Evolutionary conservation across 257 asterid genomes (phyloP).

Genomic region (Scutellaria barbata): DNA sequence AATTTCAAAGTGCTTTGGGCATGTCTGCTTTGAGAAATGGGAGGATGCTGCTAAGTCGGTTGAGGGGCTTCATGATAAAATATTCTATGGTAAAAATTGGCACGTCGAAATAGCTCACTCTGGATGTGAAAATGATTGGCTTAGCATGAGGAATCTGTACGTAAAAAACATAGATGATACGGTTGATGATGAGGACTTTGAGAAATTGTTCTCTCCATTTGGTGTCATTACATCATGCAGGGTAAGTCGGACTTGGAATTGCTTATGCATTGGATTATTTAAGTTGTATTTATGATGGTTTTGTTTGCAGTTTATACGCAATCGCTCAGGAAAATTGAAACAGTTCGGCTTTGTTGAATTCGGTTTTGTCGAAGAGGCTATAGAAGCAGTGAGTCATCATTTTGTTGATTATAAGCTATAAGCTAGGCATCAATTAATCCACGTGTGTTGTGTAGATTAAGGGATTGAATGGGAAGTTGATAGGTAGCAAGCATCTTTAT

Average conservation of each 20-base stretch:
- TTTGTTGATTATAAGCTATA: not conserved
- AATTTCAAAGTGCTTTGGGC: constrained; percentile 46
- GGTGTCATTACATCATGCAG: constrained; percentile 70
- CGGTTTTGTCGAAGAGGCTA: constrained; percentile 60
- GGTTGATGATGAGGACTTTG: constrained; percentile 42
- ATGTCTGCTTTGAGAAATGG: constrained; percentile 60
- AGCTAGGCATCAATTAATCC: too few relatives aligned
- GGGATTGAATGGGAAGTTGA: too few relatives aligned
- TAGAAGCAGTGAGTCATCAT: constrained; percentile 42
- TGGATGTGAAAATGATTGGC: constrained; percentile 47
- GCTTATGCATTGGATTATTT: too few relatives aligned
- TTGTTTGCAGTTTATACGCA: constrained; percentile 53
- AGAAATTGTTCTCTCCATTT: constrained; percentile 61
- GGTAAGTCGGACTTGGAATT: constrained; percentile 41
- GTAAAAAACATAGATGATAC: not conserved
- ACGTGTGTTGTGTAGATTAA: too few relatives aligned
- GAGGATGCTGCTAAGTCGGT: constrained; percentile 66
- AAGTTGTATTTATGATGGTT: not conserved
- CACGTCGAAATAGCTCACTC: constrained; percentile 67
- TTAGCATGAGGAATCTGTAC: too few relatives aligned
- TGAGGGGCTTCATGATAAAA: constrained; percentile 54
- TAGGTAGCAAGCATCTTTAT: too few relatives aligned
- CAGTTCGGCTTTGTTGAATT: constrained; percentile 77
- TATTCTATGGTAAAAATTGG: constrained; percentile 53
- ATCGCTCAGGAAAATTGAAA: constrained; percentile 57